Evolutionary conservation across 495 filamentous ascomycete genomes (phyloP), one percentile per base, ranked within the genome.

Genomic region (Lasiosphaeria hispida): DNA sequence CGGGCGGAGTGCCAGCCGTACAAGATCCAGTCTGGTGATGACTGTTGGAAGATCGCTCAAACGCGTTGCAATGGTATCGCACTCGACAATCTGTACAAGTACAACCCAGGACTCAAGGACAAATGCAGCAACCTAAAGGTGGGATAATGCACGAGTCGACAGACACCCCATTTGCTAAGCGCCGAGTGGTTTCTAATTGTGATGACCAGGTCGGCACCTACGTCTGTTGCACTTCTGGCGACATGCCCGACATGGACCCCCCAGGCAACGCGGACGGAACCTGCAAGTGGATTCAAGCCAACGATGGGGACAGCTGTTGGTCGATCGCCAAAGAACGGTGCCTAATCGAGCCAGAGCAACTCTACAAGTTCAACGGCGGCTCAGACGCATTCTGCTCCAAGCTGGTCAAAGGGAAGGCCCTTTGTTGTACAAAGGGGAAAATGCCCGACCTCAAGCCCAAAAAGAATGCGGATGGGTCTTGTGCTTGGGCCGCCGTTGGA

Each of bases 211-310:
- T 55, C 18, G 53, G 53, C 30, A 34, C 19, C 10, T 44, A 44
- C 19, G 77, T 81, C 40, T 83, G 79, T 65, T 81, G 79, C 58
- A 69, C 69, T 15, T 23, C 50, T 11, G 64, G 64, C 37, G 59
- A 40, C 4, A 35, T 67, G 9, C 64, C 64, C 6, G 53, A 55
- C 55, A 59, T 45, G 36, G 37, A 56, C 17, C 62, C 64, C 2
- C 47, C 51, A 1, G 63, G 48, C 19, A 65, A 65, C 47, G 36
- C 60, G 3, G 57, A 68, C 44, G 68, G 67, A 40, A 69, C 64
- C 7, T 69, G 67, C 50, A 65, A 61, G 50, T 65, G 55, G 8
- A 50, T 42, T 18, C 19, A 14, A 15, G 68, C 66, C 3, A 44
- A 55, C 4, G 11, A 1, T 0, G 71, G 68, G 14, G 78, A 81